Conservation (phyloP, 2,329 filamentous ascomycete species). For the Colletotrichum agaves region DNA sequence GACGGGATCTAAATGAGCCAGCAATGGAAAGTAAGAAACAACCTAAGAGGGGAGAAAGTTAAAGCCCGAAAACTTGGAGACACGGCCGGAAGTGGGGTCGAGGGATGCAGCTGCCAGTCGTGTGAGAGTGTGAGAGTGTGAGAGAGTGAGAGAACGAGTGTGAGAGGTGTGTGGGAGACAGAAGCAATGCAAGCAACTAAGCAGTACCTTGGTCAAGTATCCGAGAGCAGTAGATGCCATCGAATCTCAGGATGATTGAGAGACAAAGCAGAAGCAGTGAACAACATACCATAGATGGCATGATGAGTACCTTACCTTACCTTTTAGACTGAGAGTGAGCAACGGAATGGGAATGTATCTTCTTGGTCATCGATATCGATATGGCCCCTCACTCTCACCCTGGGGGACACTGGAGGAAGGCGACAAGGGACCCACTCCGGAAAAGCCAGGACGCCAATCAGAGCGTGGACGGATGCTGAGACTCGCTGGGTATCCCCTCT, state of each 20-base stretch:
- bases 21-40: background rate
- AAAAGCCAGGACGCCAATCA: slow-evolving; percentile 9
- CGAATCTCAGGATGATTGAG: too few species aligned
- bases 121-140: slow-evolving; percentile 4
- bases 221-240: too few species aligned
- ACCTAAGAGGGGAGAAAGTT: background rate
- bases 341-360: slow-evolving; percentile 6
- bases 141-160: background rate
- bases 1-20: background rate
- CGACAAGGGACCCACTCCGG: slow-evolving; percentile 1
- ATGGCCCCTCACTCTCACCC: background rate
- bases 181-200: background rate
- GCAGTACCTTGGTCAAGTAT: background rate
- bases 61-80: background rate
- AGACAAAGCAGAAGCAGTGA: too few species aligned
- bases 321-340: background rate
- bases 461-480: slow-evolving; percentile 26
- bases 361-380: slow-evolving; percentile 20
- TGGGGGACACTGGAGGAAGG: slow-evolving; percentile 16
- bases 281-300: too few species aligned
- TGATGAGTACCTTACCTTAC: too few species aligned
- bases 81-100: slow-evolving; percentile 1
- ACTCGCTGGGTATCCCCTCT: slow-evolving; percentile 34
- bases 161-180: background rate
- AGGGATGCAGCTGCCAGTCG: background rate